A percentile compares a stretch with the other conserved stretches of the same genome.
Conservation (phyloP, 2,329 filamentous ascomycete genomes). For the Fusarium staphyleae region DNA sequence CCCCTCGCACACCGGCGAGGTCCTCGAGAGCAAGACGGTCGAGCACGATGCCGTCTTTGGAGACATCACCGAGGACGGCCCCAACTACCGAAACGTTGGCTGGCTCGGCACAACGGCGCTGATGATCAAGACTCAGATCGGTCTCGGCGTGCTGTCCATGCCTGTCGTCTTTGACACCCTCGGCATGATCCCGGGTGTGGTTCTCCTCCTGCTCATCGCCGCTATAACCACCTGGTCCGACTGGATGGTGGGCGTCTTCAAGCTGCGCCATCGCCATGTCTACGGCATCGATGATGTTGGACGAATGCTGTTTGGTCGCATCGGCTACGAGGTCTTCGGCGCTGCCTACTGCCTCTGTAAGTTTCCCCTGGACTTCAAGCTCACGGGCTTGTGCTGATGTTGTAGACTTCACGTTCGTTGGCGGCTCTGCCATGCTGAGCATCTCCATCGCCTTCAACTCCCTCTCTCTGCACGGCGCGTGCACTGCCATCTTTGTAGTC, state of each 20-base stretch:
- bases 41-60: slow-evolving; percentile 40
- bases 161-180: slow-evolving; percentile 53
- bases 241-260: slow-evolving; percentile 56
- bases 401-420: background rate
- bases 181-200: slow-evolving; percentile 55
- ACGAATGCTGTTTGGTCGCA: slow-evolving; percentile 53
- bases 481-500: slow-evolving; percentile 50
- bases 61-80: slow-evolving; percentile 35
- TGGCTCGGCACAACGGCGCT: slow-evolving; percentile 52
- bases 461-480: slow-evolving; percentile 47
- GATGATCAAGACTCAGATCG: slow-evolving; percentile 56
- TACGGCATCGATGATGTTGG: slow-evolving; percentile 62
- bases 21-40: background rate
- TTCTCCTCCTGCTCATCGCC: slow-evolving; percentile 50
- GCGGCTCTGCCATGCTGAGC: slow-evolving; percentile 32
- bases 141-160: slow-evolving; percentile 55
- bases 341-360: slow-evolving; percentile 45
- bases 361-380: background rate
- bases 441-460: slow-evolving; percentile 50
- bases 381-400: background rate
- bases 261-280: slow-evolving; percentile 56
- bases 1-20: background rate
- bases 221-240: slow-evolving; percentile 42
- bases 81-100: slow-evolving; percentile 44
- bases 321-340: slow-evolving; percentile 52